phyloP scores from a whole-genome alignment of 345 rosid genomes.

The Trapa incisa region DNA sequence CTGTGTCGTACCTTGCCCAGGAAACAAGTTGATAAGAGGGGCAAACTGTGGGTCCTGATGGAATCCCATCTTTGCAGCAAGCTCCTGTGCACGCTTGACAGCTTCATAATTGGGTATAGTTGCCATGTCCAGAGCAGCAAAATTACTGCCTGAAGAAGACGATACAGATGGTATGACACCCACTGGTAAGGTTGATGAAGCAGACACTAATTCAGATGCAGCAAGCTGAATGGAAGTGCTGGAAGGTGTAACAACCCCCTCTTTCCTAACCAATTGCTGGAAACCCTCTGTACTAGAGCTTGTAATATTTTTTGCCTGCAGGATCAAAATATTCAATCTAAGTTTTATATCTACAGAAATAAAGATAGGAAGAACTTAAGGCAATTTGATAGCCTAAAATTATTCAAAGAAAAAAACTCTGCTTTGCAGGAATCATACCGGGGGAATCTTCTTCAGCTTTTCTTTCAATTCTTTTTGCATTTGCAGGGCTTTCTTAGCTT shows the following conservation, averaged over 20 bases:
- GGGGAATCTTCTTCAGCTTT: conserved; percentile 52
- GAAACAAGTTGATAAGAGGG: conserved; percentile 56
- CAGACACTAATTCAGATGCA: conserved; percentile 19
- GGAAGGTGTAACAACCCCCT: conserved; percentile 9
- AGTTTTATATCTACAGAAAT: neutral
- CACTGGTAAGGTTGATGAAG: conserved; percentile 14
- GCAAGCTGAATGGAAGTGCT: conserved; percentile 13
- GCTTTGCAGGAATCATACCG: conserved; percentile 25
- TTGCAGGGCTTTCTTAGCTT: conserved; percentile 78
- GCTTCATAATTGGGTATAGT: conserved; percentile 40
- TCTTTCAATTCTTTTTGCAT: conserved; percentile 57
- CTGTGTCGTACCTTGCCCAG: conserved; percentile 56
- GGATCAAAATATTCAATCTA: conserved; percentile 6
- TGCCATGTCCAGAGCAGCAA: conserved; percentile 30
- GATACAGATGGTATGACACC: conserved; percentile 21
- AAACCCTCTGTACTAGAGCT: conserved; percentile 30
- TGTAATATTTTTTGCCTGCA: conserved; percentile 43
- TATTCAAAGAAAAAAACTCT: neutral
- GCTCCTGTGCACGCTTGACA: conserved; percentile 81
- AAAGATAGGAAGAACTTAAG: neutral
- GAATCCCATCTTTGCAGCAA: conserved; percentile 79
- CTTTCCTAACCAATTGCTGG: conserved; percentile 10
- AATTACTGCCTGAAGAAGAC: conserved; percentile 20
- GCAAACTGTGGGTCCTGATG: conserved; percentile 69
- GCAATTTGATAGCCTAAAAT: neutral